These are phyloP conservation scores for Ceratocystis destructans DNA, from an alignment of 2,329 filamentous ascomycete genomes.

Conservation along the genomic window DNA sequence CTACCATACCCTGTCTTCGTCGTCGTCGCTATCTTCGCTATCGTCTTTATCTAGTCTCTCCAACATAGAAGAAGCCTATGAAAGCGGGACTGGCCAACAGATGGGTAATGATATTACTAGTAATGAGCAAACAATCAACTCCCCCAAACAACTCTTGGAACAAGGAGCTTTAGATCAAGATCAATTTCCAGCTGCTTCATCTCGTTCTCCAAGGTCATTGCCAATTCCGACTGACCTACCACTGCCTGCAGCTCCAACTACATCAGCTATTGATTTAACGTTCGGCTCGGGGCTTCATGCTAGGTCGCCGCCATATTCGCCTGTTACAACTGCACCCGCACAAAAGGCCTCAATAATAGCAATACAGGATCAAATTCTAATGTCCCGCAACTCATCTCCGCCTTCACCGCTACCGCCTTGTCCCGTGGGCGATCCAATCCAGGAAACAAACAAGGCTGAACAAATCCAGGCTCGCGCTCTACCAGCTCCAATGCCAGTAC, in stretches of 20 bases:
- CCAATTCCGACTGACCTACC: background rate
- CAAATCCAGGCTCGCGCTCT: background rate
- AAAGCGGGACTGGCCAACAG: background rate
- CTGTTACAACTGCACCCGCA: no score
- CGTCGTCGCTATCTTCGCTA: background rate
- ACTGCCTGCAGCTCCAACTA: background rate
- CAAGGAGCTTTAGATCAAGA: background rate
- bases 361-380: background rate
- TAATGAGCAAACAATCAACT: background rate
- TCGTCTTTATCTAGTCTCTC: background rate
- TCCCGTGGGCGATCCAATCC: background rate
- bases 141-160: no score
- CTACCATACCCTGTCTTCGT: background rate
- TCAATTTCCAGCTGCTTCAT: background rate
- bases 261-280: background rate
- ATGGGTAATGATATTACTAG: background rate
- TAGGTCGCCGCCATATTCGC: slow-evolving; percentile 2
- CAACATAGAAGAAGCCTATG: background rate
- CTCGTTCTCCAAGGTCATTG: background rate
- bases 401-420: background rate
- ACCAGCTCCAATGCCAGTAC: background rate
- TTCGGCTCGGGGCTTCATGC: background rate
- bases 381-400: background rate
- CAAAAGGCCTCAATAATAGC: background rate
- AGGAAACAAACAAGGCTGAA: background rate